Percentiles rank a stretch among this genome's conserved stretches.
These are phyloP conservation scores for Clarireedia monteithiana DNA, from an alignment of 2,329 filamentous ascomycete species.

Conservation along the genomic window DNA sequence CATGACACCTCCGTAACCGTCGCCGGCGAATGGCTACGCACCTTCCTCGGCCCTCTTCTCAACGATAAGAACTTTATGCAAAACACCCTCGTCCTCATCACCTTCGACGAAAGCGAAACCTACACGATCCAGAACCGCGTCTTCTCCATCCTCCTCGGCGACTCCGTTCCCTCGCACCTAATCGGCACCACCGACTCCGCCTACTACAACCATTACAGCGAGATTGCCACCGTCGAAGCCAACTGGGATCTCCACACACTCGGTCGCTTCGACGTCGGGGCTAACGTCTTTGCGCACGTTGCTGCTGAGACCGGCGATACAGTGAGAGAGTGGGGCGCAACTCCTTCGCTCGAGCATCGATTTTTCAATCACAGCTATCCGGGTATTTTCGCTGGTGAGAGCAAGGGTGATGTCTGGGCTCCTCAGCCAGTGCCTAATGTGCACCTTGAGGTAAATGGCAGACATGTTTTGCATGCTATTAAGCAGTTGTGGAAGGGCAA, in stretches of 20 bases:
- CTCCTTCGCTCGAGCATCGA: constrained; percentile 22
- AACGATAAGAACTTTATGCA: constrained; percentile 64
- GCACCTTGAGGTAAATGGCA: constrained; percentile 20
- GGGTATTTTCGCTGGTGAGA: constrained; percentile 30
- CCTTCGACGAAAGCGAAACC: constrained; percentile 71
- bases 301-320: constrained; percentile 52
- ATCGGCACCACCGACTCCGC: constrained; percentile 59
- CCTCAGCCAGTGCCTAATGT: constrained; percentile 31
- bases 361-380: constrained; percentile 39
- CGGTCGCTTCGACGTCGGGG: constrained; percentile 64
- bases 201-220: constrained; percentile 69
- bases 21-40: constrained; percentile 59
- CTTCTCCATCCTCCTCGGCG: constrained; percentile 64
- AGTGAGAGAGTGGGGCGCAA: constrained; percentile 23
- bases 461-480: constrained; percentile 27
- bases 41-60: constrained; percentile 64
- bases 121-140: constrained; percentile 62
- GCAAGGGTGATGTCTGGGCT: constrained; percentile 17
- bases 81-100: constrained; percentile 67
- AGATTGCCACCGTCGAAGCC: constrained; percentile 56
- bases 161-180: constrained; percentile 57
- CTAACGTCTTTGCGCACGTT: constrained; percentile 59
- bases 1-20: constrained; percentile 66
- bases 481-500: constrained; percentile 22
- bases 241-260: constrained; percentile 64